Percentiles rank a stretch among this genome's conserved stretches.
Evolutionary conservation across 2,329 filamentous ascomycete genomes (phyloP).

Genomic region (Epichloe sylvatica): DNA sequence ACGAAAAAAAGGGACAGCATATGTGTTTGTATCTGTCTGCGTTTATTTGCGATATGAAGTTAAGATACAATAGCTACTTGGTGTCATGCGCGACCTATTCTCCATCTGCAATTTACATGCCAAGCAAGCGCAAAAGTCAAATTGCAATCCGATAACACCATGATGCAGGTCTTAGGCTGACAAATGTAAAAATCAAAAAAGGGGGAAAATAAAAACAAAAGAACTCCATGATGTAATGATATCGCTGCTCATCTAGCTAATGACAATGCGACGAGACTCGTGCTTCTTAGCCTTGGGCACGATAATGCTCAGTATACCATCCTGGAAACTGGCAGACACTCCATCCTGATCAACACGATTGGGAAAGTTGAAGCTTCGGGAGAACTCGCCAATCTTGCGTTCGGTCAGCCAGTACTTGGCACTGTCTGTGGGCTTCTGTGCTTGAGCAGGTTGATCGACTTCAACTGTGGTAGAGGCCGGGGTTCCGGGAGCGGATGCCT

Average conservation of each 20-base stretch:
- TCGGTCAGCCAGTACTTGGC: conserved; percentile 59
- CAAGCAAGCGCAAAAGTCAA: background rate
- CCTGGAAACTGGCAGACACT: conserved; percentile 48
- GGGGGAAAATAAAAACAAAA: background rate
- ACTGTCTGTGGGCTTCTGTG: conserved; percentile 23
- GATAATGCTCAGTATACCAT: conserved; percentile 49
- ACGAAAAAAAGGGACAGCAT: too few relatives aligned
- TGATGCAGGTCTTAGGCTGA: background rate
- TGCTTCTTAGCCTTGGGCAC: conserved; percentile 54
- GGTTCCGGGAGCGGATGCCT: conserved; percentile 9
- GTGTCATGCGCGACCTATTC: background rate
- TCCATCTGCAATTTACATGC: background rate
- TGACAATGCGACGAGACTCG: conserved; percentile 39
- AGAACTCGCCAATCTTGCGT: conserved; percentile 53
- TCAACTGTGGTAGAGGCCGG: conserved; percentile 8
- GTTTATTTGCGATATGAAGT: background rate
- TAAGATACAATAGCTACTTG: background rate
- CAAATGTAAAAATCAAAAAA: background rate
- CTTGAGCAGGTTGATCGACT: conserved; percentile 11
- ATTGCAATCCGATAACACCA: conserved; percentile 1
- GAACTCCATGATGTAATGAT: background rate
- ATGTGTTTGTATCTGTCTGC: background rate
- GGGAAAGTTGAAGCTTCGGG: conserved; percentile 55
- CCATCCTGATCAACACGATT: conserved; percentile 45
- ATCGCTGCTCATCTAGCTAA: conserved; percentile 27